Evolutionary conservation across 371 early-diverging fungal genomes (phyloP).

Genomic region (Syncephalastrum sp.): DNA sequence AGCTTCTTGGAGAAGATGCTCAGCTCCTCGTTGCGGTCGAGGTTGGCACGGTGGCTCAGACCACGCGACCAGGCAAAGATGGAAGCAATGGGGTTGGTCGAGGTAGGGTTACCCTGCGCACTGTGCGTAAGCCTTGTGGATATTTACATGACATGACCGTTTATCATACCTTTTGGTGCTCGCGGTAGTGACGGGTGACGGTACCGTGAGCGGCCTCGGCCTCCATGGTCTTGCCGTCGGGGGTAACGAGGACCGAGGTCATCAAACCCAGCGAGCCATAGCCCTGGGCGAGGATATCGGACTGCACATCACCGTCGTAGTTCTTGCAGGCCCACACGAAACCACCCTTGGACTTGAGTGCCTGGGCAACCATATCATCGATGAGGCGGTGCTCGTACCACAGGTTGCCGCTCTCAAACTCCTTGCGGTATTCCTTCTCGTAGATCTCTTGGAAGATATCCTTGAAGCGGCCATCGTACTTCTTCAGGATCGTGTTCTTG

Average conservation of each 20-base stretch:
- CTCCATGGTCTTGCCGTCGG: slow-evolving; percentile 89
- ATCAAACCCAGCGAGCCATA: slow-evolving; percentile 87
- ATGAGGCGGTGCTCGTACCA: slow-evolving; percentile 95
- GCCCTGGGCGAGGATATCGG: slow-evolving; percentile 91
- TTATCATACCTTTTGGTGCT: slow-evolving; percentile 77
- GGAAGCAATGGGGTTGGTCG: slow-evolving; percentile 92
- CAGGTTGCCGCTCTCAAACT: slow-evolving; percentile 68
- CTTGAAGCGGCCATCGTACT: slow-evolving; percentile 96
- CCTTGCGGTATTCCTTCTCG: slow-evolving; percentile 60
- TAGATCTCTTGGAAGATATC: slow-evolving; percentile 90
- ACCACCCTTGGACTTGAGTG: slow-evolving; percentile 88
- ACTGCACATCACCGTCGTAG: slow-evolving; percentile 92
- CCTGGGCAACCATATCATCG: slow-evolving; percentile 97
- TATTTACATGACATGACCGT: not conserved
- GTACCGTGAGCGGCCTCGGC: slow-evolving; percentile 96
- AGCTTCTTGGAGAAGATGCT: slow-evolving; percentile 66
- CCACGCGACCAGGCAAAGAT: slow-evolving; percentile 97
- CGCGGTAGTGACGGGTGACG: slow-evolving; percentile 93
- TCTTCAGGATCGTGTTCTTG: slow-evolving; percentile 94
- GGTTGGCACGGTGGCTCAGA: slow-evolving; percentile 84
- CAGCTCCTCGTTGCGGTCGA: slow-evolving; percentile 78
- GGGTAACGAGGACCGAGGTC: slow-evolving; percentile 90
- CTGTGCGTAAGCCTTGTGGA: not conserved
- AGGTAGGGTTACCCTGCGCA: slow-evolving; percentile 63
- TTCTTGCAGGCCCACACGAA: slow-evolving; percentile 95